Evolutionary conservation across 2,329 filamentous ascomycete species (phyloP).

Genomic region (Penicillium frequentans): DNA sequence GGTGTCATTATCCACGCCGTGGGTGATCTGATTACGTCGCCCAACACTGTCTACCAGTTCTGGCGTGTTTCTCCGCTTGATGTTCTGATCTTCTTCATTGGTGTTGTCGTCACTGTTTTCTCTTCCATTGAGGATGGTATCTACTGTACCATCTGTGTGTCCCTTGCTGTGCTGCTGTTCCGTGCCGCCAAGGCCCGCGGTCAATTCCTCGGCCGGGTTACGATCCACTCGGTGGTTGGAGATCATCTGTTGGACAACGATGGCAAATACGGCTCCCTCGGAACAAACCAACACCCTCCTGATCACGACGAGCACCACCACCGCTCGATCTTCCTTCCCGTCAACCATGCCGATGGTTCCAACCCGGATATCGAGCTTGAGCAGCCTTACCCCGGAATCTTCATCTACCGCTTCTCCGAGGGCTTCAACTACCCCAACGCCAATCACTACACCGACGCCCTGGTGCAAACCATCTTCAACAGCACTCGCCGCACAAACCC

Average conservation of each 20-base stretch:
- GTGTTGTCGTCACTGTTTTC: conserved; percentile 88
- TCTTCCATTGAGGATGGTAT: conserved; percentile 87
- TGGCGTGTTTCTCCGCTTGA: conserved; percentile 92
- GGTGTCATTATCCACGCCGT: conserved; percentile 97
- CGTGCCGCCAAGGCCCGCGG: conserved; percentile 81
- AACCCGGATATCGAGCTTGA: conserved; percentile 81
- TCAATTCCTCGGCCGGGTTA: conserved; percentile 78
- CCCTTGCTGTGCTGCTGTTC: conserved; percentile 76
- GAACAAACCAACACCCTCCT: conserved; percentile 21
- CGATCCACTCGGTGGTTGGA: conserved; percentile 79
- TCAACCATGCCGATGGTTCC: conserved; percentile 84
- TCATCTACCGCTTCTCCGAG: conserved; percentile 93
- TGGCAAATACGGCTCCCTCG: conserved; percentile 60
- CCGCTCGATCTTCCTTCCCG: conserved; percentile 82
- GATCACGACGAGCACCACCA: conserved; percentile 52
- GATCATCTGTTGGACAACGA: conserved; percentile 71
- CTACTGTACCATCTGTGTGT: conserved; percentile 79
- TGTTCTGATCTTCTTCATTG: conserved; percentile 87
- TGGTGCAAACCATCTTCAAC: conserved; percentile 66
- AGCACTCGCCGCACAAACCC: conserved; percentile 76
- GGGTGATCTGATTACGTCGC: conserved; percentile 85
- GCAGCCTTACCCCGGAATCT: conserved; percentile 83
- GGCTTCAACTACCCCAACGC: conserved; percentile 97
- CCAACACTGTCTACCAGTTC: conserved; percentile 90
- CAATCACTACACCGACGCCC: conserved; percentile 79